Percentiles rank a stretch among this genome's conserved stretches.
Evolutionary conservation across 2,329 filamentous ascomycete genomes (phyloP).

Genomic region (Coccinonectria pachysandricola): DNA sequence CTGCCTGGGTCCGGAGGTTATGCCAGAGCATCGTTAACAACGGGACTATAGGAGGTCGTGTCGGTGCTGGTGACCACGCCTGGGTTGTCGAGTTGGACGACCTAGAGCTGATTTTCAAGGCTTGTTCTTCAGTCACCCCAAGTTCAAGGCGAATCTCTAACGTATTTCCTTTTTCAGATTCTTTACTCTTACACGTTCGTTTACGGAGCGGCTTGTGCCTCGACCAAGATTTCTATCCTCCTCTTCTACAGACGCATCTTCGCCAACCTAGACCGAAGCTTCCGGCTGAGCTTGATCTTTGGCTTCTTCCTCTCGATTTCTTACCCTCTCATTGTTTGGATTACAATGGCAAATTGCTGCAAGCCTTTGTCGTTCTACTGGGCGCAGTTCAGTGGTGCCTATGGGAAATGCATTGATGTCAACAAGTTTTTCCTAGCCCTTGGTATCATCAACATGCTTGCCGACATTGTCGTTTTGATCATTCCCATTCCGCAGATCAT

Average conservation of each 20-base stretch:
- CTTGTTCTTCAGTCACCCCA: neutral
- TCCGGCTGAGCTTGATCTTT: conserved; percentile 1
- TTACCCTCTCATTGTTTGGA: conserved; percentile 5
- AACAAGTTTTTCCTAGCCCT: conserved; percentile 8
- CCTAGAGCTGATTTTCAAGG: conserved; percentile 4
- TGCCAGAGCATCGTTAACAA: neutral
- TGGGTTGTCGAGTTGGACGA: conserved; percentile 3
- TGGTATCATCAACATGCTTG: conserved; percentile 5
- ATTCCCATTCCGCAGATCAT: conserved; percentile 6
- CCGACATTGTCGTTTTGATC: conserved; percentile 3
- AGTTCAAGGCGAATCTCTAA: too few relatives aligned
- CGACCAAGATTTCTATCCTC: conserved; percentile 8
- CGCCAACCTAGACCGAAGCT: neutral
- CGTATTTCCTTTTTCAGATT: too few relatives aligned
- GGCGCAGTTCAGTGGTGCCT: conserved; percentile 2
- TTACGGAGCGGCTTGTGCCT: conserved; percentile 2
- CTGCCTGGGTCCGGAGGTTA: accelerated
- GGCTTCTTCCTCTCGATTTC: conserved; percentile 6
- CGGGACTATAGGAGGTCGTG: conserved; percentile 1
- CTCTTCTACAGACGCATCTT: conserved; percentile 8
- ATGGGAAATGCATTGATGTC: conserved; percentile 5
- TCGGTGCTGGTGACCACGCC: conserved; percentile 5
- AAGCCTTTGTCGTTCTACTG: conserved; percentile 3
- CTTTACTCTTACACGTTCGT: conserved; percentile 5
- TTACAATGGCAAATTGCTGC: conserved; percentile 5